phyloP scores from a whole-genome alignment of 148 eudicot genomes.

The Arctostaphylos glauca region DNA sequence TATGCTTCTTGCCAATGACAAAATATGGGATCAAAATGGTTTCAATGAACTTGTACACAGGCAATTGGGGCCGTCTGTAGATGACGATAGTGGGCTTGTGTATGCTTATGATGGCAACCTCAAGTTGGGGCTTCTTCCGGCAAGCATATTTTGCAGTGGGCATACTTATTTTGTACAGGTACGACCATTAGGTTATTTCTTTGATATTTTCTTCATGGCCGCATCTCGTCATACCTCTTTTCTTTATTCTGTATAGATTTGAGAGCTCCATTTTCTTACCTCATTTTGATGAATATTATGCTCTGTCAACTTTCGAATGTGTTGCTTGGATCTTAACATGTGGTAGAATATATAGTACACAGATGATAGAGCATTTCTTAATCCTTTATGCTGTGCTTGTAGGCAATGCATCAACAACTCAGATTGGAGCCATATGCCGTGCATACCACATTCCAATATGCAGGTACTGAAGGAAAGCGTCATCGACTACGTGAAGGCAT shows the following conservation, averaged over 20 bases:
- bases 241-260: not conserved
- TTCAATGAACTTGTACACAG: constrained; percentile 74
- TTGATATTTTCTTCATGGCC: not conserved
- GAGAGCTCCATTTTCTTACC: not conserved
- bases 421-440: constrained; percentile 91
- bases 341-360: not conserved
- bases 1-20: constrained; percentile 79
- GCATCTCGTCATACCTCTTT: not conserved
- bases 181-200: constrained; percentile 3
- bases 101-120: constrained; percentile 92
- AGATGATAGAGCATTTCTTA: not conserved
- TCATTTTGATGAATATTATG: not conserved
- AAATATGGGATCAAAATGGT: constrained; percentile 95
- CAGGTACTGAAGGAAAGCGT: constrained; percentile 94
- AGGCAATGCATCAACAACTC: constrained; percentile 82
- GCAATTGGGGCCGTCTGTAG: constrained; percentile 90
- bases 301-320: not conserved
- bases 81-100: constrained; percentile 82
- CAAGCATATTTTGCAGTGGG: constrained; percentile 93
- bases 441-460: constrained; percentile 93
- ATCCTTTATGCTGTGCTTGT: constrained; percentile 25
- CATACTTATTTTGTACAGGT: constrained; percentile 98
- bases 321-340: not conserved
- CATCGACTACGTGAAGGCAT: constrained; percentile 90
- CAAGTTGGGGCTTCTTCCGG: constrained; percentile 91